These are phyloP conservation scores for Vanderwaltozyma tropicalis DNA, from an alignment of 805 yeast genomes.

Conservation along the genomic window DNA sequence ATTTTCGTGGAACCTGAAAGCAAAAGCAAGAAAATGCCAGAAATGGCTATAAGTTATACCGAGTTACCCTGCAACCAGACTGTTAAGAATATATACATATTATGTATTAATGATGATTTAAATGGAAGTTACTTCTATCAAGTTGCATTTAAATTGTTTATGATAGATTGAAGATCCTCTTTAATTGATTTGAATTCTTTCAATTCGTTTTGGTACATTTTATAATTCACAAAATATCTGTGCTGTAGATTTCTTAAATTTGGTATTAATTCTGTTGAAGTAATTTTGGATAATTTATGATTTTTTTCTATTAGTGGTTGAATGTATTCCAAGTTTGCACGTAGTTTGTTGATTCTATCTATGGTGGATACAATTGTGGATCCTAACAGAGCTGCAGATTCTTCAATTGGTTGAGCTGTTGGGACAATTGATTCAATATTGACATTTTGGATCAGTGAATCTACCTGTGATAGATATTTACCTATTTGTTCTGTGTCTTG, in stretches of 20 bases:
- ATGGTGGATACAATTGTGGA: not conserved
- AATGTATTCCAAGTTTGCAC: conserved; percentile 6
- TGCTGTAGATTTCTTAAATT: conserved; percentile 10
- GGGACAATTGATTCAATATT: no score
- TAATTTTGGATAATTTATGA: conserved; percentile 2
- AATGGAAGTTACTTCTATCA: no score
- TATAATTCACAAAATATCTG: conserved; percentile 15
- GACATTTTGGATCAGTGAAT: no score
- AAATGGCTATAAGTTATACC: no score
- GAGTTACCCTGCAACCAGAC: no score
- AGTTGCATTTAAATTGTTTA: not conserved
- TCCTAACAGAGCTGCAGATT: no score
- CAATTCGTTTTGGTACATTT: conserved; percentile 13
- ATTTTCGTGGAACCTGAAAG: no score
- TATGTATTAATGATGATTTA: no score
- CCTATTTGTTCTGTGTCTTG: not conserved
- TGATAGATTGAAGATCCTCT: not conserved
- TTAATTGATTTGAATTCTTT: conserved; percentile 2
- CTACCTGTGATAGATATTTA: not conserved
- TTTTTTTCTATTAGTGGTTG: conserved; percentile 12
- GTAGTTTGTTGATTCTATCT: conserved; percentile 1
- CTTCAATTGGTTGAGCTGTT: no score
- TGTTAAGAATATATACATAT: no score
- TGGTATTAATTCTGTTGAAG: conserved; percentile 12
- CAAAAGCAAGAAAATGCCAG: no score